These are phyloP conservation scores for Macrophomina phaseolina DNA, from an alignment of 2,329 filamentous ascomycete species.

Conservation along the genomic window DNA sequence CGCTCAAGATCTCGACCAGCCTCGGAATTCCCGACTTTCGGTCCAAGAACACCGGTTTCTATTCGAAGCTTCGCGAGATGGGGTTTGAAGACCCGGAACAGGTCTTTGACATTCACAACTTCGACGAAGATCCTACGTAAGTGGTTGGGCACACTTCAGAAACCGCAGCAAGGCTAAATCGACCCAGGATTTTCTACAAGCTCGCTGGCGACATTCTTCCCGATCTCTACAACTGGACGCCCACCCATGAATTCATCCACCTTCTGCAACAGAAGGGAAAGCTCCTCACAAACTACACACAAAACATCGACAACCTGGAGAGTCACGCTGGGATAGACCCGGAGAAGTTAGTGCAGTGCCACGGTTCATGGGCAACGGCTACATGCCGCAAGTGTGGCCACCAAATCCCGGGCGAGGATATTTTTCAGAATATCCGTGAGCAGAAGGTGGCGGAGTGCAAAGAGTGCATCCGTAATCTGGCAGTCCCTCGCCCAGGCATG, in stretches of 20 bases:
- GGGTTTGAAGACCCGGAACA: conserved; percentile 87
- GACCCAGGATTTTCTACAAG: conserved; percentile 75
- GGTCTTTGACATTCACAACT: conserved; percentile 89
- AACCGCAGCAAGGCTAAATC: neutral
- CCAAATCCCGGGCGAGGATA: conserved; percentile 74
- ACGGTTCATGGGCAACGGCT: conserved; percentile 93
- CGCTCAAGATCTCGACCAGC: conserved; percentile 79
- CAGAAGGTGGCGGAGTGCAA: conserved; percentile 79
- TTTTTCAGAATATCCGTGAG: conserved; percentile 79
- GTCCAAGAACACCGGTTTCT: conserved; percentile 90
- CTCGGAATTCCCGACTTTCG: conserved; percentile 97
- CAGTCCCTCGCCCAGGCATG: conserved; percentile 51
- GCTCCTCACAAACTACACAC: conserved; percentile 94
- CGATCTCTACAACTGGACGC: conserved; percentile 78
- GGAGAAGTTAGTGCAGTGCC: conserved; percentile 90
- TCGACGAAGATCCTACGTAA: conserved; percentile 75
- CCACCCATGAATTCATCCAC: conserved; percentile 92
- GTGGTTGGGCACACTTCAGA: neutral
- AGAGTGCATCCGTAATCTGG: conserved; percentile 67
- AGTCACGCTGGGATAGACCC: conserved; percentile 79
- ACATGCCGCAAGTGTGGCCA: conserved; percentile 83
- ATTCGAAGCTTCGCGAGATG: conserved; percentile 80
- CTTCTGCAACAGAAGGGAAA: conserved; percentile 87
- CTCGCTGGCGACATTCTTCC: conserved; percentile 91
- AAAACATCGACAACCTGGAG: conserved; percentile 98